Conservation (phyloP, 2,329 filamentous ascomycete species). For the Fonsecaea nubica region DNA sequence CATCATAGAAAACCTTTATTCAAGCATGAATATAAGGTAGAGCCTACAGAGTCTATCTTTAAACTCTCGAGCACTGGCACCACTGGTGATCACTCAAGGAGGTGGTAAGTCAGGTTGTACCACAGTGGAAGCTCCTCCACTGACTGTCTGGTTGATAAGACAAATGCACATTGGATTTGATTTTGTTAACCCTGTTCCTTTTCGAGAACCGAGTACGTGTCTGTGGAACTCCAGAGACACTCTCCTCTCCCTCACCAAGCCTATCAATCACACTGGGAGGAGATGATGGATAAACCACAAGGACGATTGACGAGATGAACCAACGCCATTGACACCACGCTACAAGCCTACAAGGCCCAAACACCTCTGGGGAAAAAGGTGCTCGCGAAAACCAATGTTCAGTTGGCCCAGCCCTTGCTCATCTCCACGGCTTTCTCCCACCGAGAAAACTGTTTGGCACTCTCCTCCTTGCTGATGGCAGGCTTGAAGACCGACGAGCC, state of each 20-base stretch:
- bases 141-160: too few relatives aligned
- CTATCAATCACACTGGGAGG: not conserved
- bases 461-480: constrained; percentile 64
- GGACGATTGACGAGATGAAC: not conserved
- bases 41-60: too few relatives aligned
- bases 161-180: not conserved
- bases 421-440: constrained; percentile 82
- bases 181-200: not conserved
- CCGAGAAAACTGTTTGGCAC: constrained; percentile 68
- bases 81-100: too few relatives aligned
- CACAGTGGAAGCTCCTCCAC: too few relatives aligned
- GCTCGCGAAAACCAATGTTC: not conserved
- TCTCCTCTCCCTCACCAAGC: not conserved
- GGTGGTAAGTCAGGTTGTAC: too few relatives aligned
- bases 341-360: not conserved
- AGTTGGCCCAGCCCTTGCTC: constrained; percentile 54
- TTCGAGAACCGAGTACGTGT: not conserved
- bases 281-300: not conserved
- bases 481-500: constrained; percentile 75
- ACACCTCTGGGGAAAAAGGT: not conserved
- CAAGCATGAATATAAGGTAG: too few relatives aligned
- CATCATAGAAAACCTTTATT: too few relatives aligned
- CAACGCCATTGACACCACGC: constrained; percentile 1
- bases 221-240: not conserved
- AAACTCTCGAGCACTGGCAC: too few relatives aligned